Evolutionary conservation across 768 basidiomycete genomes (phyloP).

Genomic region (Lactarius deliciosus): DNA sequence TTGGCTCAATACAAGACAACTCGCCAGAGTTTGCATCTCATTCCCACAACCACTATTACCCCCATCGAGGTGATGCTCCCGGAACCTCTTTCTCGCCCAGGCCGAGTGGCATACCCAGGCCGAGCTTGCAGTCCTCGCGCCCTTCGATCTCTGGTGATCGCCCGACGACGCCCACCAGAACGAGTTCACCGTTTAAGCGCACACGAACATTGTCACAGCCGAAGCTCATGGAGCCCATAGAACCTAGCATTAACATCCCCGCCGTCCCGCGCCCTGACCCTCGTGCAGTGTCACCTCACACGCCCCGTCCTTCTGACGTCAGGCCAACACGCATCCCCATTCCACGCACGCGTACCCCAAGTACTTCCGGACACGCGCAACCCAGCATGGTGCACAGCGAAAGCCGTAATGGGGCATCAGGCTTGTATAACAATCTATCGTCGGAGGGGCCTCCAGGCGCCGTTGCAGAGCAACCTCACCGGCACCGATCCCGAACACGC

Average conservation of each 20-base stretch:
- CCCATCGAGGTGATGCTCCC: conserved; percentile 29
- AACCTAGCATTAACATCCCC: conserved; percentile 38
- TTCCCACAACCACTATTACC: conserved; percentile 31
- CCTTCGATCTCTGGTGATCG: conserved; percentile 34
- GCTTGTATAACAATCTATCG: neutral
- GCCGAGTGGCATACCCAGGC: conserved; percentile 50
- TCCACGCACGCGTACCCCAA: conserved; percentile 43
- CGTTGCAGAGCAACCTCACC: conserved; percentile 41
- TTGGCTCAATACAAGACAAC: conserved; percentile 54
- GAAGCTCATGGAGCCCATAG: conserved; percentile 45
- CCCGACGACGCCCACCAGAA: conserved; percentile 21
- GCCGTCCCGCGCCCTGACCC: conserved; percentile 37
- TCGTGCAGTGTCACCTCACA: conserved; percentile 27
- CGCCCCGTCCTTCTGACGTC: conserved; percentile 41
- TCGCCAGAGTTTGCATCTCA: conserved; percentile 29
- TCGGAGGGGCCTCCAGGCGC: conserved; percentile 8
- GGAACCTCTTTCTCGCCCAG: conserved; percentile 34
- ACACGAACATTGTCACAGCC: conserved; percentile 68
- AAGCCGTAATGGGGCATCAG: conserved; percentile 35
- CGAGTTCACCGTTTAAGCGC: conserved; percentile 41
- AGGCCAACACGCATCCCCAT: conserved; percentile 51
- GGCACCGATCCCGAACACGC: conserved; percentile 45
- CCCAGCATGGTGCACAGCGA: conserved; percentile 35
- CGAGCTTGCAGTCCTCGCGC: conserved; percentile 43
- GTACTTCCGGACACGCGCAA: conserved; percentile 41